Evolutionary conservation across 768 basidiomycete genomes (phyloP).

Genomic region (Russula sp.): DNA sequence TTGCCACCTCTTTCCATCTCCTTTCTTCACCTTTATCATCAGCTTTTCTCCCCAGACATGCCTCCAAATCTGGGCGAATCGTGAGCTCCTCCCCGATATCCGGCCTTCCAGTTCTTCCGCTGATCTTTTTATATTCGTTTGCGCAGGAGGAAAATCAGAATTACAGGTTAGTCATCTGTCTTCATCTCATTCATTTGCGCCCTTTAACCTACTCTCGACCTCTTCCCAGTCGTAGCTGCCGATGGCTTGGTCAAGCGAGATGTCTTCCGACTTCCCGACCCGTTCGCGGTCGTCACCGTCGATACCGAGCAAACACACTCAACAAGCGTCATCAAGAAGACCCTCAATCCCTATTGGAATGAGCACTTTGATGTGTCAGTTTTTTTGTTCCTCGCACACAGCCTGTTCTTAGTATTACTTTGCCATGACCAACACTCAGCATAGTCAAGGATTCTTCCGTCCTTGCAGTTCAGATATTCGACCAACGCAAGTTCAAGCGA

Average conservation of each 20-base stretch:
- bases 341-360: constrained; percentile 93
- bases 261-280: constrained; percentile 93
- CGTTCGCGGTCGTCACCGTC: constrained; percentile 97
- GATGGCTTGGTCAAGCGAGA: constrained; percentile 91
- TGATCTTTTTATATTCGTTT: constrained; percentile 19
- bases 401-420: constrained; percentile 10
- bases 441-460: constrained; percentile 97
- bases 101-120: neutral
- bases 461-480: constrained; percentile 96
- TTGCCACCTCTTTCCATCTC: neutral
- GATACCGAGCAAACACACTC: constrained; percentile 97
- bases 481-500: constrained; percentile 98
- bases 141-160: constrained; percentile 62
- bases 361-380: constrained; percentile 96
- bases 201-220: neutral
- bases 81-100: constrained; percentile 21
- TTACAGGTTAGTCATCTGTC: constrained; percentile 49
- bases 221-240: constrained; percentile 89
- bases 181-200: neutral
- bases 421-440: constrained; percentile 34
- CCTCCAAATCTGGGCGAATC: constrained; percentile 25
- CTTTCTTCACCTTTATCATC: constrained; percentile 28
- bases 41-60: constrained; percentile 26
- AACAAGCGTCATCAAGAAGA: constrained; percentile 95
- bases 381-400: neutral